phyloP scores from a whole-genome alignment of 1,284 basidiomycete species.

The Hemileia vastatrix region DNA sequence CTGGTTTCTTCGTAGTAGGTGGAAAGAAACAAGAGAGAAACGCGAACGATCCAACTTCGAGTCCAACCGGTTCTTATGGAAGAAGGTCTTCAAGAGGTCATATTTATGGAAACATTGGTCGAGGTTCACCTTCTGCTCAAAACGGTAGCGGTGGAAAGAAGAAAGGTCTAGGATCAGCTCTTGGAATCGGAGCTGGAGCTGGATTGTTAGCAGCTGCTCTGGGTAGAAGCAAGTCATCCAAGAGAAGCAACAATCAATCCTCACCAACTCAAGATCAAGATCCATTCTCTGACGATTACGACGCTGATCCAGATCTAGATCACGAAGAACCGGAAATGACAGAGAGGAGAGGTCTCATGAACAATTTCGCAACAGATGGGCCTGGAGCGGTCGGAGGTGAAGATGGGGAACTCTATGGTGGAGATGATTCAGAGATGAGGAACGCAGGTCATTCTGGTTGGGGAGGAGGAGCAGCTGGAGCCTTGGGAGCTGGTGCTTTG shows the following conservation, averaged over 20 bases:
- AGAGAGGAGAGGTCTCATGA: not conserved
- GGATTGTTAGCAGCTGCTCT: not conserved
- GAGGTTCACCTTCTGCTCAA: not conserved
- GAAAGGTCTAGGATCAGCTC: not conserved
- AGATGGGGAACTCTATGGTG: not conserved
- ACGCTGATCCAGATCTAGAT: not conserved
- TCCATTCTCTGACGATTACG: not conserved
- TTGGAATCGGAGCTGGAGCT: not conserved
- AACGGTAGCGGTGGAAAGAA: not conserved
- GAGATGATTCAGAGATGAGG: not conserved
- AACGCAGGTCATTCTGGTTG: not conserved
- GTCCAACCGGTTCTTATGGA: not conserved
- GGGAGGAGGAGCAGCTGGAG: not conserved
- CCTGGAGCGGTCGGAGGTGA: not conserved
- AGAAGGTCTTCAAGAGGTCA: not conserved
- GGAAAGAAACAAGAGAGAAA: conserved; percentile 5
- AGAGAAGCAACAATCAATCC: not conserved
- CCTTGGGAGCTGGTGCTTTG: not conserved
- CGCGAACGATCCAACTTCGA: not conserved
- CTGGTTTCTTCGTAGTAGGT: conserved; percentile 34
- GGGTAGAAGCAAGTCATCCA: not conserved
- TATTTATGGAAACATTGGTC: not conserved
- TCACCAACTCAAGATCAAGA: not conserved
- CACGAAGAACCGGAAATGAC: not conserved
- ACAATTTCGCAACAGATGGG: not conserved